Conservation (phyloP, 345 rosid species). For the Euphorbia pulcherrima region DNA sequence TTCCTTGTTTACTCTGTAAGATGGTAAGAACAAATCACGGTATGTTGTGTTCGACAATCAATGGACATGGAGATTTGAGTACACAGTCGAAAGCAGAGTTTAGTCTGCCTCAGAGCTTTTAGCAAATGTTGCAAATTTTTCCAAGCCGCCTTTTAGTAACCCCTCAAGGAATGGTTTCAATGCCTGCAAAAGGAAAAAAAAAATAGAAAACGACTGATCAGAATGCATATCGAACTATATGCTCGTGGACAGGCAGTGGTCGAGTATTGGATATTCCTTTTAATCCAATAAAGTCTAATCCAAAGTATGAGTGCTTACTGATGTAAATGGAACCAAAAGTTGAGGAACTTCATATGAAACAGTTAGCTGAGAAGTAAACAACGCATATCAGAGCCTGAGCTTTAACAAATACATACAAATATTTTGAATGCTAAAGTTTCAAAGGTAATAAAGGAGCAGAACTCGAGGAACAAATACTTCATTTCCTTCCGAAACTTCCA, state of each 20-base stretch:
- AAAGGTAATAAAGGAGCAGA: not conserved
- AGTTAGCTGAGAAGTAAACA: constrained; percentile 62
- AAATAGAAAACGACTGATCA: not conserved
- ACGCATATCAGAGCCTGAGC: constrained; percentile 1
- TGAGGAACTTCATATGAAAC: constrained; percentile 90
- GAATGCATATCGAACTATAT: no score
- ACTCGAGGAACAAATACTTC: not conserved
- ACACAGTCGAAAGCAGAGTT: constrained; percentile 9
- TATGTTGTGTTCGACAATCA: not conserved
- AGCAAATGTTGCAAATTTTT: constrained; percentile 52
- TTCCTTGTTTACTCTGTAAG: not conserved
- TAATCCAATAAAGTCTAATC: not conserved
- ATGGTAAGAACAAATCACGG: constrained; percentile 1
- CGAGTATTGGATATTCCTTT: no score
- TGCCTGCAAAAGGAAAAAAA: constrained; percentile 42
- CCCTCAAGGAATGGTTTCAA: constrained; percentile 77
- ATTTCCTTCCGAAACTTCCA: not conserved
- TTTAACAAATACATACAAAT: not conserved
- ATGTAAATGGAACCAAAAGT: constrained; percentile 69
- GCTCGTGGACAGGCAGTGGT: no score
- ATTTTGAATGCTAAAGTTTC: not conserved
- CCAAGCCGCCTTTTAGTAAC: constrained; percentile 58
- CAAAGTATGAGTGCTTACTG: constrained; percentile 45
- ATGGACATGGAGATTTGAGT: not conserved
- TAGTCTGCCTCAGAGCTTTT: constrained; percentile 25